Conservation (phyloP, 176 grass and related monocot species). For the Pontederia paniculata region DNA sequence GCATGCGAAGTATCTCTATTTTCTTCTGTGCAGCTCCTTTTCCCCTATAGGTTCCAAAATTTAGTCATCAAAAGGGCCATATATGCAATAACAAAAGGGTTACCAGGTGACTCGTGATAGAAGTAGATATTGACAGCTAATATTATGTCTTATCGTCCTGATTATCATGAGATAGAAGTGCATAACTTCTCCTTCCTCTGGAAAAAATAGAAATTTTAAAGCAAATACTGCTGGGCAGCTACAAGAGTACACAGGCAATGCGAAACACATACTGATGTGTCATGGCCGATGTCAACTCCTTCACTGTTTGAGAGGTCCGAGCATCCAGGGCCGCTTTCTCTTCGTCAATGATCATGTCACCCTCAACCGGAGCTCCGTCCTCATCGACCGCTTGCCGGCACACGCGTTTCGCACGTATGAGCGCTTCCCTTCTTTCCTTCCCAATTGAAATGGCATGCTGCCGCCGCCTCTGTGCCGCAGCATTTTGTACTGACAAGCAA, state of each 20-base stretch:
- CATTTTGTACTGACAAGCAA: slow-evolving; percentile 35
- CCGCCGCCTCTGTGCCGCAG: slow-evolving; percentile 45
- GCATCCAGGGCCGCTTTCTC: slow-evolving; percentile 49
- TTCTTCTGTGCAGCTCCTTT: slow-evolving; percentile 68
- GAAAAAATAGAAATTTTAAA: too few species aligned
- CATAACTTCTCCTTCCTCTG: too few species aligned
- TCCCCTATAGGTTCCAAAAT: slow-evolving; percentile 39
- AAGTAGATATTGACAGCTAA: background rate
- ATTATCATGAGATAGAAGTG: too few species aligned
- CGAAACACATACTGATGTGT: slow-evolving; percentile 47
- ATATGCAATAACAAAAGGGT: background rate
- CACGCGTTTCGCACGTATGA: slow-evolving; percentile 88
- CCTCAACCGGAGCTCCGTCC: slow-evolving; percentile 36
- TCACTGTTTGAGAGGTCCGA: slow-evolving; percentile 54
- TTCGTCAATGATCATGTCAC: slow-evolving; percentile 74
- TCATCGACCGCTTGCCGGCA: slow-evolving; percentile 57
- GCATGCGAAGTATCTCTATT: slow-evolving; percentile 53
- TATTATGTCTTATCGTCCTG: too few species aligned
- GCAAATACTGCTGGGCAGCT: too few species aligned
- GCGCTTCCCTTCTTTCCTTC: slow-evolving; percentile 93
- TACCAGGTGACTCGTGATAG: background rate
- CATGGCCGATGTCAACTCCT: slow-evolving; percentile 59
- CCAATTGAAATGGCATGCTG: slow-evolving; percentile 68
- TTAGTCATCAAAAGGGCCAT: background rate
- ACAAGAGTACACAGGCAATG: background rate